A percentile compares a stretch with the other conserved stretches of the same genome.
phyloP scores from a whole-genome alignment of 768 basidiomycete genomes.

The Pluteus cervinus region DNA sequence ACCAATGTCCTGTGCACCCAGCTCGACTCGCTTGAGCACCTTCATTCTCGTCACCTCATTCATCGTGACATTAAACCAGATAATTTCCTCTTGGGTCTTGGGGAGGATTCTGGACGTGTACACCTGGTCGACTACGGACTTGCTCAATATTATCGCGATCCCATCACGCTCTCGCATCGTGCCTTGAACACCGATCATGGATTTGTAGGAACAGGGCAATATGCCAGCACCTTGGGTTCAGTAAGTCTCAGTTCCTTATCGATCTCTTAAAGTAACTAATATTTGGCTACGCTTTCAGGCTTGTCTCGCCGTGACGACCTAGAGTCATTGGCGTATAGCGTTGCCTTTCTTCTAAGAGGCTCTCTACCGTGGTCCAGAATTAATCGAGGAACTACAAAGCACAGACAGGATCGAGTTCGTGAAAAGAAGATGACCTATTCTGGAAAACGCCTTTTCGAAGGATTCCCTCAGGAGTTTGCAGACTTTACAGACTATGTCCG shows the following conservation, averaged over 20 bases:
- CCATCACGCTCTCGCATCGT: too few relatives aligned
- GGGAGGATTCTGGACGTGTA: constrained; percentile 17
- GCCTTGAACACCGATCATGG: too few relatives aligned
- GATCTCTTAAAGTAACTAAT: too few relatives aligned
- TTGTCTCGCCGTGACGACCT: constrained; percentile 13
- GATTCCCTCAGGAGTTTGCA: constrained; percentile 3
- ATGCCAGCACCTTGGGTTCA: constrained; percentile 23
- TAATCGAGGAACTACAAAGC: constrained; percentile 1
- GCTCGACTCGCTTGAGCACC: constrained; percentile 22
- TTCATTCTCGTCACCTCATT: constrained; percentile 21
- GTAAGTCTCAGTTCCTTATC: constrained; percentile 26
- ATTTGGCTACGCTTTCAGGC: too few relatives aligned
- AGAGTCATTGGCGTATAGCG: constrained; percentile 10
- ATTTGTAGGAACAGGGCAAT: too few relatives aligned
- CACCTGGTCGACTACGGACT: constrained; percentile 25
- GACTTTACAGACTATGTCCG: constrained; percentile 4
- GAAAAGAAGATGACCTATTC: constrained; percentile 2
- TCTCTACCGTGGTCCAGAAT: constrained; percentile 8
- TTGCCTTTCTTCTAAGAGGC: constrained; percentile 9
- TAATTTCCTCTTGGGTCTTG: constrained; percentile 22
- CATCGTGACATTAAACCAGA: constrained; percentile 32
- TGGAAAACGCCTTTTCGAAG: background rate
- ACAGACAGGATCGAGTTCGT: constrained; percentile 3
- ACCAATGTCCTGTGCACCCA: constrained; percentile 7
- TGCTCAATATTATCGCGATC: too few relatives aligned